Evolutionary conservation across 1,284 basidiomycete genomes (phyloP).

Genomic region (Neonothopanus nambi): DNA sequence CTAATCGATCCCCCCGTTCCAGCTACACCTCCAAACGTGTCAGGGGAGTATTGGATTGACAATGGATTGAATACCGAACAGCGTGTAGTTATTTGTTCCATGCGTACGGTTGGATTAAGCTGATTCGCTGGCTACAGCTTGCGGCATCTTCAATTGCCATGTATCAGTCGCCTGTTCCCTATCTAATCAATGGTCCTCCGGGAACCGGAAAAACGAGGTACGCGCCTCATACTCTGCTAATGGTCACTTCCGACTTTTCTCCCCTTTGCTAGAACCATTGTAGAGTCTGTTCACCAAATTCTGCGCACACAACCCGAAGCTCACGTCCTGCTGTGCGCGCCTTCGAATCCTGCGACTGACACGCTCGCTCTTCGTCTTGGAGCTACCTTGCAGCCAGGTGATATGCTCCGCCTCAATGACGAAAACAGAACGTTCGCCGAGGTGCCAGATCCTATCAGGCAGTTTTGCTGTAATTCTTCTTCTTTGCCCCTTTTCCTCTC

Average conservation of each 20-base stretch:
- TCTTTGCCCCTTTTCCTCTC: background rate
- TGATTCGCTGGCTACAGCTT: slow-evolving; percentile 25
- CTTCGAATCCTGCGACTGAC: slow-evolving; percentile 48
- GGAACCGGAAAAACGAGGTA: slow-evolving; percentile 49
- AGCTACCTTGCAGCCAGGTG: slow-evolving; percentile 34
- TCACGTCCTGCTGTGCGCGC: slow-evolving; percentile 45
- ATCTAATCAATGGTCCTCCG: slow-evolving; percentile 46
- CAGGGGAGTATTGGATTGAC: slow-evolving; percentile 39
- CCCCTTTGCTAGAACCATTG: slow-evolving; percentile 35
- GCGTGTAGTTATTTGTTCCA: slow-evolving; percentile 27
- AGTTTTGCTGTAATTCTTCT: slow-evolving; percentile 39
- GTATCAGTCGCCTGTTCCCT: slow-evolving; percentile 42
- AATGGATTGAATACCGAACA: slow-evolving; percentile 44
- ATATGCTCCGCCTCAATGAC: slow-evolving; percentile 48
- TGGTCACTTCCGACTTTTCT: background rate
- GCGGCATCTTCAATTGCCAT: slow-evolving; percentile 42
- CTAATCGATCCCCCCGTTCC: slow-evolving; percentile 18
- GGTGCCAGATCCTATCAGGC: slow-evolving; percentile 39
- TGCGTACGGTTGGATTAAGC: background rate
- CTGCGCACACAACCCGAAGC: slow-evolving; percentile 42
- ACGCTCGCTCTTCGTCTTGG: slow-evolving; percentile 41
- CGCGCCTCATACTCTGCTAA: background rate
- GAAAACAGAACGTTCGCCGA: slow-evolving; percentile 46
- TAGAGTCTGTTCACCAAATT: slow-evolving; percentile 47
- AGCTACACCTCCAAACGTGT: slow-evolving; percentile 20